Evolutionary conservation across 352 stramenopile genomes (phyloP).

Genomic region (Thraustochytrium striatum): DNA sequence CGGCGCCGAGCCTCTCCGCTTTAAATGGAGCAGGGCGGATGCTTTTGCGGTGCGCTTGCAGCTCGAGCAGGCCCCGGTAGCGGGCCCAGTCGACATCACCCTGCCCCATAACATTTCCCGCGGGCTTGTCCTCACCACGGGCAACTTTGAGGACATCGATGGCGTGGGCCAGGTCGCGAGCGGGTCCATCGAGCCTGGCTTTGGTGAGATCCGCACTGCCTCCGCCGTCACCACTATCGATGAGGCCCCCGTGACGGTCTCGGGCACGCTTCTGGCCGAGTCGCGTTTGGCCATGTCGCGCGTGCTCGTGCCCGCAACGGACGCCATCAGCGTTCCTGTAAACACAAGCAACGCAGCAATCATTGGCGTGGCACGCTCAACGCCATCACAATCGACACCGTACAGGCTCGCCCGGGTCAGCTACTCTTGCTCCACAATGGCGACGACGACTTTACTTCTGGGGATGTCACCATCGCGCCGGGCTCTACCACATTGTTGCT

Average conservation of each 20-base stretch:
- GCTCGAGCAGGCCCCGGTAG: background rate
- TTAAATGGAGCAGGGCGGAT: background rate
- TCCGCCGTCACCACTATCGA: background rate
- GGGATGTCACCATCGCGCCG: slow-evolving; percentile 5
- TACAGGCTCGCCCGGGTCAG: background rate
- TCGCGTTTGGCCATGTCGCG: background rate
- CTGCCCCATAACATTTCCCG: slow-evolving; percentile 5
- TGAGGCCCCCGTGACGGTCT: background rate
- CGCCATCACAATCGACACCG: background rate
- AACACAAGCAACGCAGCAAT: background rate
- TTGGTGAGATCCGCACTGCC: background rate
- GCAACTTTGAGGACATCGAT: slow-evolving; percentile 8
- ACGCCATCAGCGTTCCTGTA: background rate
- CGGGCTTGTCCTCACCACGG: slow-evolving; percentile 10
- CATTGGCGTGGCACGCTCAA: background rate
- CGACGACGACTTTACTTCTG: slow-evolving; percentile 26
- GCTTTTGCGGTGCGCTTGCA: background rate
- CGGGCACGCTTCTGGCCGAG: background rate
- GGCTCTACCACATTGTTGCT: background rate
- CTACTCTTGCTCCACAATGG: background rate
- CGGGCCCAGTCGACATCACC: background rate
- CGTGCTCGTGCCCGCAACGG: background rate
- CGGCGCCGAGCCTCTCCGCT: background rate
- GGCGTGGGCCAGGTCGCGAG: background rate
- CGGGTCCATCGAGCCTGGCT: slow-evolving; percentile 22